phyloP scores from a whole-genome alignment of 768 basidiomycete species.

The Gyrodon lividus region DNA sequence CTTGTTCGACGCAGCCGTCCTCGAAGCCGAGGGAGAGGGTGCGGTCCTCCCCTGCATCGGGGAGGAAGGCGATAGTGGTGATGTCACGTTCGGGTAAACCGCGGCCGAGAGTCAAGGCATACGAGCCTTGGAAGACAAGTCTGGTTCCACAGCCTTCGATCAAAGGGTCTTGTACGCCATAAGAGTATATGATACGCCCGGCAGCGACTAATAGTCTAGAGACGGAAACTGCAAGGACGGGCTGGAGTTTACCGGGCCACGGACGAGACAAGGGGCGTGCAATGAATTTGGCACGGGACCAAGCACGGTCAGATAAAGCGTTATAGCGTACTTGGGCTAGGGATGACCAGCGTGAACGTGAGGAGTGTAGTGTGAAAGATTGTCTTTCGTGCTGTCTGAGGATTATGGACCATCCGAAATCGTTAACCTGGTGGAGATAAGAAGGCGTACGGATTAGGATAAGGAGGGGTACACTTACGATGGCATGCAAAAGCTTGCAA shows the following conservation, averaged over 20 bases:
- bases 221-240: slow-evolving; percentile 52
- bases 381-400: slow-evolving; percentile 50
- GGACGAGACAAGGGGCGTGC: slow-evolving; percentile 62
- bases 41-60: slow-evolving; percentile 43
- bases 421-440: slow-evolving; percentile 45
- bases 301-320: slow-evolving; percentile 49
- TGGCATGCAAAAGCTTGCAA: slow-evolving; percentile 27
- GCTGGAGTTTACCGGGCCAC: slow-evolving; percentile 58
- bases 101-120: slow-evolving; percentile 36
- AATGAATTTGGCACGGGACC: slow-evolving; percentile 51
- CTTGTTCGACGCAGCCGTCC: slow-evolving; percentile 54
- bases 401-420: slow-evolving; percentile 59
- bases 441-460: slow-evolving; percentile 3
- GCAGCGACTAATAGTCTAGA: slow-evolving; percentile 62
- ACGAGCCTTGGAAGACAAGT: slow-evolving; percentile 47
- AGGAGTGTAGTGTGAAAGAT: slow-evolving; percentile 49
- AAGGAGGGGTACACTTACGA: slow-evolving; percentile 41
- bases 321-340: slow-evolving; percentile 49
- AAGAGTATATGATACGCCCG: slow-evolving; percentile 56
- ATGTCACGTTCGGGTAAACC: slow-evolving; percentile 42
- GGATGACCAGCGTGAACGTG: slow-evolving; percentile 45
- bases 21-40: slow-evolving; percentile 57
- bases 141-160: slow-evolving; percentile 38
- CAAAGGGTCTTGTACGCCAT: slow-evolving; percentile 41
- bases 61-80: slow-evolving; percentile 51